These are phyloP conservation scores for Tricholoma sp. DNA, from an alignment of 768 basidiomycete genomes.

Conservation along the genomic window DNA sequence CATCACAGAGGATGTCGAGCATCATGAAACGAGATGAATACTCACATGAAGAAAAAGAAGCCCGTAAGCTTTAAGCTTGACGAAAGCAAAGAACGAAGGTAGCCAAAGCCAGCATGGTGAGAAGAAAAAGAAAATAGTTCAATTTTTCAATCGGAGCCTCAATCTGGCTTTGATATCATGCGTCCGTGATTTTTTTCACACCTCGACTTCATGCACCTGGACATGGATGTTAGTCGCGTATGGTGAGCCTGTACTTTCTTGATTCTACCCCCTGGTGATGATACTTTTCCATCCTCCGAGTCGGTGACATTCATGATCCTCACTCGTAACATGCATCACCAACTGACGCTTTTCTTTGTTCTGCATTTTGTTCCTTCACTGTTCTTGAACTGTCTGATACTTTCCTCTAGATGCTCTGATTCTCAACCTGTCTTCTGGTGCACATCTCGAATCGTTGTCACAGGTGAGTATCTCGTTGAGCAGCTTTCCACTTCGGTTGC, in stretches of 20 bases:
- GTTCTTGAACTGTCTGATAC: slow-evolving; percentile 4
- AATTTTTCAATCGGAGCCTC: slow-evolving; percentile 31
- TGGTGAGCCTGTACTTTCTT: slow-evolving; percentile 26
- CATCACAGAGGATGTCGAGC: slow-evolving; percentile 35
- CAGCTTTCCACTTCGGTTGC: slow-evolving; percentile 5
- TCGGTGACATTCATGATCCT: slow-evolving; percentile 69
- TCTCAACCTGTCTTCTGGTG: too few species aligned
- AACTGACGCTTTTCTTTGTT: slow-evolving; percentile 38
- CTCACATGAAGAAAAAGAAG: not conserved
- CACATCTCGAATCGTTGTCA: not conserved
- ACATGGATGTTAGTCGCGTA: not conserved
- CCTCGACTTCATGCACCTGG: too few species aligned
- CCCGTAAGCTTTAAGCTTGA: not conserved
- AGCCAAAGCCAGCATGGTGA: too few species aligned
- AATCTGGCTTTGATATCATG: slow-evolving; percentile 3
- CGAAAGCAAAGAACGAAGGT: too few species aligned
- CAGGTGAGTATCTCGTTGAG: slow-evolving; percentile 6
- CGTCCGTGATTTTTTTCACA: not conserved
- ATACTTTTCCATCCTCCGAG: slow-evolving; percentile 68
- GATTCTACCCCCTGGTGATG: slow-evolving; percentile 39
- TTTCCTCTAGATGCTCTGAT: too few species aligned
- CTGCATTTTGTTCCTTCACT: slow-evolving; percentile 6
- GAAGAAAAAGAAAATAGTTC: too few species aligned
- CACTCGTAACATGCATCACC: slow-evolving; percentile 78
- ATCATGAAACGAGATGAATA: not conserved